phyloP scores from a whole-genome alignment of 768 basidiomycete genomes.

The Podaxis carcinomalis region DNA sequence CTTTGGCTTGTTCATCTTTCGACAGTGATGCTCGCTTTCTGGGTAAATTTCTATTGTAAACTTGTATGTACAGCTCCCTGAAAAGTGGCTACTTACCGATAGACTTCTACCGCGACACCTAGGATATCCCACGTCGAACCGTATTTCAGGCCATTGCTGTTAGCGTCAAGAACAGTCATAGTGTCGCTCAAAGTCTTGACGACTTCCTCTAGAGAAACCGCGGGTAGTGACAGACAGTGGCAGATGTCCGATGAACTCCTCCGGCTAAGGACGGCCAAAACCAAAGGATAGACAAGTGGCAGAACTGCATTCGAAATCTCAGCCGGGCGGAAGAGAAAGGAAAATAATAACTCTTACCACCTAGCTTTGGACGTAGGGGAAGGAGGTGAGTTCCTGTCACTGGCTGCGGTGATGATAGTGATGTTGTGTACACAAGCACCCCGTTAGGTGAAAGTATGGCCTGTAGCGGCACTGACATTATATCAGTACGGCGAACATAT shows the following conservation, averaged over 20 bases:
- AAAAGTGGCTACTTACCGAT: constrained; percentile 33
- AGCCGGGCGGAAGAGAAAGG: background rate
- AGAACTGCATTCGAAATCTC: background rate
- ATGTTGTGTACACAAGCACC: constrained; percentile 48
- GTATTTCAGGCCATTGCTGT: constrained; percentile 27
- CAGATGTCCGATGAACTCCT: constrained; percentile 56
- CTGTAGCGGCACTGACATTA: constrained; percentile 49
- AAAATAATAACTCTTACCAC: background rate
- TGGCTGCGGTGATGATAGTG: constrained; percentile 36
- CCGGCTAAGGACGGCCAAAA: constrained; percentile 45
- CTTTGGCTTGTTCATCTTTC: constrained; percentile 32
- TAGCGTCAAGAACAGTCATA: constrained; percentile 41
- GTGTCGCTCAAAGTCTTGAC: constrained; percentile 43
- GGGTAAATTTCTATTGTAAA: background rate
- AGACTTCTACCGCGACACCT: constrained; percentile 43
- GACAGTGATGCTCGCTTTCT: constrained; percentile 18
- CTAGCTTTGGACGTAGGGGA: constrained; percentile 26
- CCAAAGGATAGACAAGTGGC: constrained; percentile 23
- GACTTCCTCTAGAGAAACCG: constrained; percentile 36
- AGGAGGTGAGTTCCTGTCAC: constrained; percentile 40
- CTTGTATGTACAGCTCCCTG: background rate
- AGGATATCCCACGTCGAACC: constrained; percentile 32
- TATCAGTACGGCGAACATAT: constrained; percentile 8
- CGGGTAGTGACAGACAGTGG: constrained; percentile 45
- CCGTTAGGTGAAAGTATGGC: constrained; percentile 56